Base-by-base conservation (phyloP, 2,329 filamentous ascomycete genomes). In the Coniosporium tulheliwenetii region DNA sequence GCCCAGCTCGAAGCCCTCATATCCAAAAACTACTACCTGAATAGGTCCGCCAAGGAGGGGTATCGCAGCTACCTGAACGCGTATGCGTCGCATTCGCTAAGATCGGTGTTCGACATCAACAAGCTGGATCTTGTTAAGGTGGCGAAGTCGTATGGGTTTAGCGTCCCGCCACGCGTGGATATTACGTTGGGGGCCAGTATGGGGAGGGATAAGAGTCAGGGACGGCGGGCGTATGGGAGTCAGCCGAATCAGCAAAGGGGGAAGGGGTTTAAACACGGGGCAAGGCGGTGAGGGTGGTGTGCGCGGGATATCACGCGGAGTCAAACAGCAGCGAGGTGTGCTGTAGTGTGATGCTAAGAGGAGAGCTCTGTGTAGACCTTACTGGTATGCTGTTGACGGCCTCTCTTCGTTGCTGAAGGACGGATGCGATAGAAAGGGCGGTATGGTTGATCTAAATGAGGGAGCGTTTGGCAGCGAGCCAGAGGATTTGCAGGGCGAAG, bases 61-160 rank as follows among this genome's bases (percentile, higher is more conserved):
- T 93, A 91, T 66, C 75, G 84, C 44, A 85, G 83, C 14, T 98
- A 98, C 59, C 73, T 98, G 16, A 86, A 96, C 59, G 89, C 91
- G 0, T 98, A 98, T 57, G 86, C 89, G 15, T 86, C 80, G 43
- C 91, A 89, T 63, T 80, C 75, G 49, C 67, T 91, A 44, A 75
- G 85, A 26, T 81, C 77, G n/a, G 79, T 93, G 32, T 93, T 89
- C 56, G 82, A 89, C 58, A 77, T 93, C 40, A 71, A 85, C 59
- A 84, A 85, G 56, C 67, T 91, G 10, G 85, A 93, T 56, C 67
- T 93, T 13, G 76, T 80, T 52, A 89, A 87, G 64, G 79, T 93
- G 3, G 83, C 83, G 39, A 89, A 85, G 69, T 75, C 77, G 48
- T 93, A 91, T 55, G 85, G 85, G 0, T 93, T 93, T 60, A 62